These are phyloP conservation scores for Eragrostis nindensis DNA, from an alignment of 176 grass and related monocot genomes.

Conservation along the genomic window DNA sequence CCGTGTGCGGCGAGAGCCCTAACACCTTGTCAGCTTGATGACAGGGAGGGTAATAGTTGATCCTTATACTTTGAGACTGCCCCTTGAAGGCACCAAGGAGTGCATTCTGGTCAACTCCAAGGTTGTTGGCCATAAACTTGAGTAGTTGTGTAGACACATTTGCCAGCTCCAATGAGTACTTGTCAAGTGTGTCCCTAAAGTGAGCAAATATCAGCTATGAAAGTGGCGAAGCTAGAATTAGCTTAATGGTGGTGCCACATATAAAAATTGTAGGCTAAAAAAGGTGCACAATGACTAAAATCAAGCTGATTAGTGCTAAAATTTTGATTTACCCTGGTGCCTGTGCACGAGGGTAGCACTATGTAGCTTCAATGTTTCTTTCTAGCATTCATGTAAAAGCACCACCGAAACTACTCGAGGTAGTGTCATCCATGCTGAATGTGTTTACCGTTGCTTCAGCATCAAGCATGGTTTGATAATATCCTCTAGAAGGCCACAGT, in stretches of 20 bases:
- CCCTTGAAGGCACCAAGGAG: constrained; percentile 45
- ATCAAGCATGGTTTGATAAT: neutral
- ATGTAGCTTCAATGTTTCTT: neutral
- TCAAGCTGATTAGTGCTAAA: too few relatives aligned
- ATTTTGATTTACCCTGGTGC: too few relatives aligned
- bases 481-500: neutral
- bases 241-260: too few relatives aligned
- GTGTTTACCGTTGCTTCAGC: neutral
- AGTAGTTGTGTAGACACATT: constrained; percentile 43
- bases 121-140: constrained; percentile 55
- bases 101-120: constrained; percentile 42
- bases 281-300: too few relatives aligned
- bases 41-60: constrained; percentile 82
- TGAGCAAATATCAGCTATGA: constrained; percentile 6
- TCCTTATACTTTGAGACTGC: constrained; percentile 42
- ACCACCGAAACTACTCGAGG: neutral
- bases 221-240: too few relatives aligned
- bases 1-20: constrained; percentile 67
- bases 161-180: constrained; percentile 36
- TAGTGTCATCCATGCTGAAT: neutral
- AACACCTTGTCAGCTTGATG: constrained; percentile 57
- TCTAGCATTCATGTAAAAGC: neutral
- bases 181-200: constrained; percentile 30
- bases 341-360: too few relatives aligned
- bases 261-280: too few relatives aligned